Base-by-base conservation (phyloP, 805 yeast species). In the Lachancea nothofagi region DNA sequence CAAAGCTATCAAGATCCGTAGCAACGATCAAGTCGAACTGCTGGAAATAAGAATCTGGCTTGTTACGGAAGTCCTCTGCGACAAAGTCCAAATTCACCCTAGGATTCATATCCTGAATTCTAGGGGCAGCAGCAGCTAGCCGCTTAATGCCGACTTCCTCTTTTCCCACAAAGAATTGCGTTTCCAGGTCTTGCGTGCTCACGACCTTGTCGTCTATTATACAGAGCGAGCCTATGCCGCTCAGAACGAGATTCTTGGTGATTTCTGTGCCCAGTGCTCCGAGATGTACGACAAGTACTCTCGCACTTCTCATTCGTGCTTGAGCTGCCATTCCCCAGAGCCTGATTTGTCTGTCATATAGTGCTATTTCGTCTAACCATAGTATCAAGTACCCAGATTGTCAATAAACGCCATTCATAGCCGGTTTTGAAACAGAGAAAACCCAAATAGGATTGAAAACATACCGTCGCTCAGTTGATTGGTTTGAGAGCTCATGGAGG, bases 271-370 rank as follows among this genome's bases (percentile, higher is more conserved):
- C 94, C 7, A 85, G 70, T 1, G 86, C 85, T 8, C 89, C 83
- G 12, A 87, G 51, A 45, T 83, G 82, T 33, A 90, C 69, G 30
- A 93, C 52, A 32, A 89, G 64, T 4, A 90, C 70, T 32, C 73
- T 74, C 6, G 96, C 80, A 14, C 79, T 74, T 26, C 93, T 72
- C 67, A 90, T 75, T 31, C 75, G 59, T 29, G 77, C 71, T 59
- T 90, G 98, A 3, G 97, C 95, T 23, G 84, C 94, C 56, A 93
- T 69, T 2, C 98, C 98, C 98, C 98, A 90, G 15, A 90, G 70
- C 46, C 98, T 67, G 47, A 90, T 89, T 62, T 90, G 98, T 43
- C 98, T 75, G 62, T 90, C 98, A 57, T 90, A 90, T 17, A 90
- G 71, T 1, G 94, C 96, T 42, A 89, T 77, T 57, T 89, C 97